These are phyloP conservation scores for Ceratobasidium sp. DNA, from an alignment of 1,284 basidiomycete species.

Conservation along the genomic window DNA sequence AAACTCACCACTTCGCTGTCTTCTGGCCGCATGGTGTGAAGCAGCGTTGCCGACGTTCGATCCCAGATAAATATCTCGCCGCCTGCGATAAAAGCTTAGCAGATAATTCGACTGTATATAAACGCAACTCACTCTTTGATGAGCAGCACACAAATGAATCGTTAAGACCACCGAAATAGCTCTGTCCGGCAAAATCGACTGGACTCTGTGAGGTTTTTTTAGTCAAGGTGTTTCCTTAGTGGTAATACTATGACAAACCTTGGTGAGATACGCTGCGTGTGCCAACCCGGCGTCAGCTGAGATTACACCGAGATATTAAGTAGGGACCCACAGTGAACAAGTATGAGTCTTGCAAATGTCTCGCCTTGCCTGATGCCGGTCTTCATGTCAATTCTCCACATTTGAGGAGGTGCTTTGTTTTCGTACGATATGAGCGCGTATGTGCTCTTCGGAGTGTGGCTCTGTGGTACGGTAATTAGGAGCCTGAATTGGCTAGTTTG, in stretches of 20 bases:
- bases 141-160: slow-evolving; percentile 82
- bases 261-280: slow-evolving; percentile 26
- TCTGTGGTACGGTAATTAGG: neutral
- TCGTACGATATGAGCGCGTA: slow-evolving; percentile 79
- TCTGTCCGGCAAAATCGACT: slow-evolving; percentile 81
- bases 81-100: slow-evolving; percentile 59
- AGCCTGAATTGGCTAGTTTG: neutral
- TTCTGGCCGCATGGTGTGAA: slow-evolving; percentile 45
- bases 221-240: neutral
- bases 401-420: slow-evolving; percentile 80
- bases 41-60: slow-evolving; percentile 70
- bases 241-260: neutral
- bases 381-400: slow-evolving; percentile 79
- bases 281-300: neutral
- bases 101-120: slow-evolving; percentile 15
- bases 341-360: slow-evolving; percentile 15
- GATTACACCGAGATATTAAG: neutral
- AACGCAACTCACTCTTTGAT: slow-evolving; percentile 69
- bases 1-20: slow-evolving; percentile 27
- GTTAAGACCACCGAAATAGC: slow-evolving; percentile 79
- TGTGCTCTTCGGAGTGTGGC: slow-evolving; percentile 48
- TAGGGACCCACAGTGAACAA: slow-evolving; percentile 17
- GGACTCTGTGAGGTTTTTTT: slow-evolving; percentile 51
- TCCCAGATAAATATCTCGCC: slow-evolving; percentile 89
- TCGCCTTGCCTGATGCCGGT: slow-evolving; percentile 56